These are phyloP conservation scores for Termitomyces sp. DNA, from an alignment of 768 basidiomycete genomes.

Conservation along the genomic window DNA sequence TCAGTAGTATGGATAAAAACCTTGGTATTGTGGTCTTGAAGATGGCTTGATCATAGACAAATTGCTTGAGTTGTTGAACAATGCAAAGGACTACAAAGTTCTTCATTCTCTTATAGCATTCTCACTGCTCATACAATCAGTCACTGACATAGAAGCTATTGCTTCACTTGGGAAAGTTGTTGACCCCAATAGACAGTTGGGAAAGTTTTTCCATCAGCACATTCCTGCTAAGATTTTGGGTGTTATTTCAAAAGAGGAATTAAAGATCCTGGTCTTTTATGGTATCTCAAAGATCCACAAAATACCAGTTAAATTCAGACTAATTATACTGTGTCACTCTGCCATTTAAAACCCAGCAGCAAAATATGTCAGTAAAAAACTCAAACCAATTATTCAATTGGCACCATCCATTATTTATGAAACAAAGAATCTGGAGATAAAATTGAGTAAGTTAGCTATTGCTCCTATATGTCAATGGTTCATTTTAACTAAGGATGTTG, in stretches of 20 bases:
- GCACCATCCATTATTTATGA: background rate
- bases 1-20: background rate
- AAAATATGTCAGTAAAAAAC: background rate
- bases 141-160: background rate
- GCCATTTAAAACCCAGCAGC: background rate
- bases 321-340: background rate
- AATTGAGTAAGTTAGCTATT: background rate
- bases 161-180: background rate
- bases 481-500: background rate
- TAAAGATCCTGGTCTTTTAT: background rate
- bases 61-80: too few species aligned
- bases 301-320: background rate
- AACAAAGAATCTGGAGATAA: background rate
- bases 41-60: background rate
- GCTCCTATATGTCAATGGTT: background rate
- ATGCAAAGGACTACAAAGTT: background rate
- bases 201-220: too few species aligned
- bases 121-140: background rate
- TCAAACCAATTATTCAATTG: background rate
- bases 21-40: too few species aligned
- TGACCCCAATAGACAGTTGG: too few species aligned
- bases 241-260: background rate
- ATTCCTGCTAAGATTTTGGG: too few species aligned
- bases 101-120: background rate
- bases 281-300: background rate